Evolutionary conservation across 371 early-diverging fungal genomes (phyloP), one percentile per base, ranked within the genome.

Genomic region (Mucor piriformis): DNA sequence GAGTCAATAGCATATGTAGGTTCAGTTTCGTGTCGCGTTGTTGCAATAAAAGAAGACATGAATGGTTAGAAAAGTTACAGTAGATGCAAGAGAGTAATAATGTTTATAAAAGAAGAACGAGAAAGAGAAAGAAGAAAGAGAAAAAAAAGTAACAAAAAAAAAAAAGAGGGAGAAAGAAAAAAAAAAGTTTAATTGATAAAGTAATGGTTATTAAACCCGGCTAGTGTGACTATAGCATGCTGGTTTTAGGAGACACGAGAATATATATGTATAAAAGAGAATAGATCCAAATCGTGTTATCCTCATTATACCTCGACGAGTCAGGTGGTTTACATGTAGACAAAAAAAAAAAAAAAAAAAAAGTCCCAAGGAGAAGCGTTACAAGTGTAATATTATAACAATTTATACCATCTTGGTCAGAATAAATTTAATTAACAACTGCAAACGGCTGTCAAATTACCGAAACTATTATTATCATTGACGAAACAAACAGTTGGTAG

Each of bases 191-290:
- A 59, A 50, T 54, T 54, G 44, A 59, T 55, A 55, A 59, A 55
- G 50, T 50, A 64, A 55, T 44, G 51, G 56, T 59, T 59, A 55
- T 59, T 54, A 60, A 57, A 51, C 61, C 51, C 52, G 61, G 55
- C 55, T 56, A 65, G 55, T 65, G 66, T 65, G 66, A 65, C 66
- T 65, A 50, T 60, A 65, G 50, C 57, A 57, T 65, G 57, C 53
- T 59, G 40, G 20, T 53, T 55, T 54, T 55, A 59, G 56, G 66
- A 65, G 66, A 65, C 66, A 60, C 66, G 61, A 65, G 47, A 60
- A 54, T 44, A 50, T 24, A 46, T 25, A 24, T 46, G 25, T 46
- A 18, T 15, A 51, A 57, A 51, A 53, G 29, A 58, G 43, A 44
- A 52, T 52, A 60, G 59, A 65, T 65, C 46, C 51, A 60, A 47